Conservation (phyloP, 352 stramenopile genomes). For the Phytophthora constricta region DNA sequence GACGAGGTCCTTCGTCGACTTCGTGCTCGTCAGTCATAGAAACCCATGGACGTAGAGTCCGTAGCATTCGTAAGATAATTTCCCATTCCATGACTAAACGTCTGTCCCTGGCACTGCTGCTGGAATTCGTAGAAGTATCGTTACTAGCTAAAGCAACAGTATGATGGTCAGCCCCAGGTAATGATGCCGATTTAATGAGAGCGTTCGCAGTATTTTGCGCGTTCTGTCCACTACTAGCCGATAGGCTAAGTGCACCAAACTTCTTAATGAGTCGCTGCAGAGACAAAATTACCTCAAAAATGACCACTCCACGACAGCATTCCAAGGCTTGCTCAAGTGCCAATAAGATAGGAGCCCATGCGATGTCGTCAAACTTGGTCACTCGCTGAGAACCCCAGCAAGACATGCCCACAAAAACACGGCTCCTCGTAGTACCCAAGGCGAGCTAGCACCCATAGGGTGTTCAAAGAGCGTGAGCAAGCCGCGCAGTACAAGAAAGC, state of each 20-base stretch:
- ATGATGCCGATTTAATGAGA: neutral
- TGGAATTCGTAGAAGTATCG: neutral
- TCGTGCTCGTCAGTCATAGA: constrained; percentile 52
- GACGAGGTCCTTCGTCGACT: constrained; percentile 34
- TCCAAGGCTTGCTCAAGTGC: constrained; percentile 67
- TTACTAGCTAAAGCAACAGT: constrained; percentile 3
- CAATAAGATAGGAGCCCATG: constrained; percentile 75
- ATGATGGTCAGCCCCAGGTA: constrained; percentile 12
- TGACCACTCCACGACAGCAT: constrained; percentile 78
- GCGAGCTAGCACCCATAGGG: constrained; percentile 49
- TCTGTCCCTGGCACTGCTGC: constrained; percentile 27
- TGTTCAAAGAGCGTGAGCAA: constrained; percentile 80
- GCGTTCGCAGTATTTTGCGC: constrained; percentile 7
- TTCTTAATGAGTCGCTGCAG: constrained; percentile 90
- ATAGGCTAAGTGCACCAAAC: constrained; percentile 51
- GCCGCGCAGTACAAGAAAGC: constrained; percentile 75
- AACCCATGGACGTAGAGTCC: constrained; percentile 71
- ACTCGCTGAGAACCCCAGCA: constrained; percentile 88
- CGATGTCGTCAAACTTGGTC: constrained; percentile 72
- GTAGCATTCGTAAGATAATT: constrained; percentile 84
- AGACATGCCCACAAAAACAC: constrained; percentile 92
- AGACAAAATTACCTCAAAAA: constrained; percentile 90
- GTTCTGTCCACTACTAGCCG: constrained; percentile 15
- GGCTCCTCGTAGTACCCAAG: constrained; percentile 79
- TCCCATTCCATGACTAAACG: constrained; percentile 83